Percentiles rank a stretch among this genome's conserved stretches.
Conservation (phyloP, 1,284 basidiomycete genomes). For the Anthracocystis panici-leucophaei region DNA sequence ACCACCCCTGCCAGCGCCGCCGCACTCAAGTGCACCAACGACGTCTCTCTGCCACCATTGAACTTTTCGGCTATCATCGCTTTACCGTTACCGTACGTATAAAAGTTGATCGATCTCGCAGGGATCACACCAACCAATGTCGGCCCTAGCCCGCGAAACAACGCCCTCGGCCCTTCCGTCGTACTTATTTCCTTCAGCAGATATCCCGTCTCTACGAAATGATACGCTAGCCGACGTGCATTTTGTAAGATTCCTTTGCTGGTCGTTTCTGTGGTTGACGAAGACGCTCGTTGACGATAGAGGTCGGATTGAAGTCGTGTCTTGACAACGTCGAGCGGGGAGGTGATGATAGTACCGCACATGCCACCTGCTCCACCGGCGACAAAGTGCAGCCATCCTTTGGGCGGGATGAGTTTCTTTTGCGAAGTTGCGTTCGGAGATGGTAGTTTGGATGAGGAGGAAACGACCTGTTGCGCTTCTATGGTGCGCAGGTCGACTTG, state of each 20-base stretch:
- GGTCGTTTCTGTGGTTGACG: constrained; percentile 10
- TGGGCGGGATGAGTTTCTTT: constrained; percentile 53
- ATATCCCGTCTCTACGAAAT: constrained; percentile 94
- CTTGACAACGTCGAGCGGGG: constrained; percentile 98
- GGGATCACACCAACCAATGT: constrained; percentile 95
- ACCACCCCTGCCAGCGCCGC: constrained; percentile 84
- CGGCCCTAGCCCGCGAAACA: constrained; percentile 95
- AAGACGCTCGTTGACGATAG: constrained; percentile 74
- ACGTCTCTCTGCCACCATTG: constrained; percentile 83
- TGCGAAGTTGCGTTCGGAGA: neutral
- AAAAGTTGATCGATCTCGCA: constrained; percentile 92
- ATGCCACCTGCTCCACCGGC: constrained; percentile 84
- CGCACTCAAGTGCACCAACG: constrained; percentile 84
- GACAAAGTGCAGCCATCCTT: constrained; percentile 71
- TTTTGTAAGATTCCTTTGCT: constrained; percentile 48
- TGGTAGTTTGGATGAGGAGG: constrained; percentile 22
- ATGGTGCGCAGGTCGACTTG: constrained; percentile 37
- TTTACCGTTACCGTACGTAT: constrained; percentile 97
- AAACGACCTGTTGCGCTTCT: constrained; percentile 25
- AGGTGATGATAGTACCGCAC: constrained; percentile 96
- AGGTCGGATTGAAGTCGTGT: constrained; percentile 93
- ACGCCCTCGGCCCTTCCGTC: constrained; percentile 88
- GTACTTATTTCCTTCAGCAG: constrained; percentile 75
- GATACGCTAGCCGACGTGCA: constrained; percentile 79
- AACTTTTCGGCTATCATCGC: constrained; percentile 85